Evolutionary conservation across 257 asterid genomes (phyloP).

Genomic region (Gentiana macrophylla): DNA sequence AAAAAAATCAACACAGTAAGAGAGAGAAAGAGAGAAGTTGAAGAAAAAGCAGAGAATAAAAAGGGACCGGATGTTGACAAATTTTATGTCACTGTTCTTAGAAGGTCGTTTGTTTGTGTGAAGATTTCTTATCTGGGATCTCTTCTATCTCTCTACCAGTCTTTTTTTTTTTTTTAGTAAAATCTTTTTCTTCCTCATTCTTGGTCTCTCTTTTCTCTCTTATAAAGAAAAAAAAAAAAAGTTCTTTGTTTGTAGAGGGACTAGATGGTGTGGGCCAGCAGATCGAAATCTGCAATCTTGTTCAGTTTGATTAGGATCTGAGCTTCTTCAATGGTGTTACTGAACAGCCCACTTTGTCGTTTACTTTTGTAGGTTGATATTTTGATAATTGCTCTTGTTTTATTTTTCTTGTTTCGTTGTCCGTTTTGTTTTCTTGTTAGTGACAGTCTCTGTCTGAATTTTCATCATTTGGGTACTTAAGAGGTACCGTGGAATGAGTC

Average conservation of each 20-base stretch:
- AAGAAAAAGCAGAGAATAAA: slow-evolving; percentile 46
- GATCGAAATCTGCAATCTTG: slow-evolving; percentile 75
- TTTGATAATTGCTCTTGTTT: slow-evolving; percentile 29
- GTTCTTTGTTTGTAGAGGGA: slow-evolving; percentile 14
- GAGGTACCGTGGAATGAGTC: slow-evolving; percentile 34
- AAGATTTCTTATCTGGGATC: slow-evolving; percentile 93
- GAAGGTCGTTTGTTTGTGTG: slow-evolving; percentile 84
- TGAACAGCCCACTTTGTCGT: slow-evolving; percentile 24
- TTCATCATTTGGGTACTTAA: slow-evolving; percentile 28
- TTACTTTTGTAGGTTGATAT: slow-evolving; percentile 18
- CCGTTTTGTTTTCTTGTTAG: slow-evolving; percentile 5
- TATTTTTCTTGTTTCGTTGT: slow-evolving; percentile 7
- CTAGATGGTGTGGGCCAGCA: slow-evolving; percentile 37
- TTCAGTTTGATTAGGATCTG: slow-evolving; percentile 69
- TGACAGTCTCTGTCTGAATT: slow-evolving; percentile 34
- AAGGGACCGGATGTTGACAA: slow-evolving; percentile 97
- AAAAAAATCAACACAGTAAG: slow-evolving; percentile 23
- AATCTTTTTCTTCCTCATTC: slow-evolving; percentile 5
- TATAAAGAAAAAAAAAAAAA: slow-evolving; percentile 19
- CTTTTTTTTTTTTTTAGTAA: neutral
- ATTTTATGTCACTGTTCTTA: slow-evolving; percentile 78
- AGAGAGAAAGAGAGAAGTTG: slow-evolving; percentile 19
- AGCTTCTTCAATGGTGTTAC: slow-evolving; percentile 65
- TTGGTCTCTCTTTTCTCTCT: slow-evolving; percentile 27
- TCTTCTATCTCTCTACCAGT: slow-evolving; percentile 12